These are phyloP conservation scores for Chlamydomonas schloesseri DNA, from an alignment of 139 green algal species.

Conservation along the genomic window DNA sequence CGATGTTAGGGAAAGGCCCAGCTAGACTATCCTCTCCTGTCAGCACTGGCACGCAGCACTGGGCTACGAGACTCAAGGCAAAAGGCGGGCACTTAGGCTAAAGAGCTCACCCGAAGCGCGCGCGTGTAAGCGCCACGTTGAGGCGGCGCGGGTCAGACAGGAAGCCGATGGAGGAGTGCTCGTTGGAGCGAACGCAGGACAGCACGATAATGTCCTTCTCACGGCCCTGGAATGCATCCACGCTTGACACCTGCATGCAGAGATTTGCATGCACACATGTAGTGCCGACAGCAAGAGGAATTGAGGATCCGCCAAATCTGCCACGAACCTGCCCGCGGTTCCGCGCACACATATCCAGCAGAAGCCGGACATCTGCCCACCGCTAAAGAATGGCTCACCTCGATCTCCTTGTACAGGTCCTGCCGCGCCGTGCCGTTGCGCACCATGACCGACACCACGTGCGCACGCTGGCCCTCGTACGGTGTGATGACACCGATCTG, in stretches of 20 bases:
- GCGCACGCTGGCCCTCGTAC: conserved; percentile 97
- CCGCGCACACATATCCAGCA: too few species aligned
- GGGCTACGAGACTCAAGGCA: too few species aligned
- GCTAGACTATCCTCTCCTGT: too few species aligned
- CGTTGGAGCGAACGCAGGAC: conserved; percentile 96
- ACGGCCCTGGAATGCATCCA: conserved; percentile 92
- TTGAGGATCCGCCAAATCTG: neutral
- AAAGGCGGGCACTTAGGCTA: too few species aligned
- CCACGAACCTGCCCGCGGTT: too few species aligned
- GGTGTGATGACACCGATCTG: conserved; percentile 97
- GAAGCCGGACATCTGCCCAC: too few species aligned
- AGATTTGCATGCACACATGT: too few species aligned
- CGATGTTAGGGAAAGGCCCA: too few species aligned
- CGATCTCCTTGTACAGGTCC: conserved; percentile 90
- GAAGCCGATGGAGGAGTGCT: conserved; percentile 96
- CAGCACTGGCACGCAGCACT: too few species aligned
- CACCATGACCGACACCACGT: conserved; percentile 87
- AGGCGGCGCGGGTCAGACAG: conserved; percentile 94
- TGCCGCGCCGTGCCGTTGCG: conserved; percentile 84
- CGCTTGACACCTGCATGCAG: conserved; percentile 72
- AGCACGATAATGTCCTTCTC: conserved; percentile 99
- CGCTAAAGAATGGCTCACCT: too few species aligned
- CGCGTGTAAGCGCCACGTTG: conserved; percentile 97
- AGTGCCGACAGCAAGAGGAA: too few species aligned
- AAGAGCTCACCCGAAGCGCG: conserved; percentile 45